Percentiles rank a stretch among this genome's conserved stretches.
These are phyloP conservation scores for rapeseed (Brassica napus) DNA, from an alignment of 345 rosid species.

Conservation along the genomic window Da-Ae NC_063440.1:1595001-1595500, in stretches of 20 bases:
- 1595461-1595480: not conserved
- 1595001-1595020: not conserved
- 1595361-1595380: not conserved
- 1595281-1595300: not conserved
- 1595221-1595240: not conserved
- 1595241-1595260: not conserved
- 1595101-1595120: not conserved
- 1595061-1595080: not conserved
- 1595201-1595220: not conserved
- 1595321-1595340: not conserved
- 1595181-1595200: not conserved
- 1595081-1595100: not conserved
- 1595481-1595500: not conserved
- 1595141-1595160: not conserved
- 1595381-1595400: not conserved
- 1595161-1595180: not conserved
- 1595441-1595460: not conserved
- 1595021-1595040: not conserved
- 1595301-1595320: not conserved
- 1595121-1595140: not conserved
- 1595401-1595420: not conserved
- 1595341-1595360: not conserved
- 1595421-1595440: not conserved
- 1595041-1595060: not conserved
- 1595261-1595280: not conserved